Conservation (phyloP, 2,329 filamentous ascomycete species). For the Chaetomium sp. region DNA sequence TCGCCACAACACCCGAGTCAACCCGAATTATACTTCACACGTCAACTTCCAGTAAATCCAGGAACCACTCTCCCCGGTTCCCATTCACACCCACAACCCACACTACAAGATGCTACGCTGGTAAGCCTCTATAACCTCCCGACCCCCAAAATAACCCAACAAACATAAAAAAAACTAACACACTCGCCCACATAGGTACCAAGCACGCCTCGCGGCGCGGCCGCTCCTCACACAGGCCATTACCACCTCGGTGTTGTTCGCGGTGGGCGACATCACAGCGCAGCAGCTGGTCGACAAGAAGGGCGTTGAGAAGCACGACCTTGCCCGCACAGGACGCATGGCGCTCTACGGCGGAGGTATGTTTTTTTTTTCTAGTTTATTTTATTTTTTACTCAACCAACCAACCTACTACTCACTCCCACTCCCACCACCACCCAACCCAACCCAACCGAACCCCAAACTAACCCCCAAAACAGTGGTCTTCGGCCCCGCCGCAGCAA, state of each 20-base stretch:
- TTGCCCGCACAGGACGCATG: conserved; percentile 74
- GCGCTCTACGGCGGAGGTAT: conserved; percentile 74
- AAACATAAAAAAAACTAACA: background rate
- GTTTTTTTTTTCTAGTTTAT: conserved; percentile 39
- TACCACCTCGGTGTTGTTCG: conserved; percentile 90
- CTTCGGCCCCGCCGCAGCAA: conserved; percentile 85
- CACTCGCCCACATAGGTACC: conserved; percentile 65
- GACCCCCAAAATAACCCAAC: background rate
- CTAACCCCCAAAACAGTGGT: conserved; percentile 53
- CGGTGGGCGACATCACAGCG: conserved; percentile 84
- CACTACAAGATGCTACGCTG: conserved; percentile 22
- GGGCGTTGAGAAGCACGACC: conserved; percentile 75
- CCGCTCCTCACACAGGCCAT: conserved; percentile 89
- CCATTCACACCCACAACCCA: background rate
- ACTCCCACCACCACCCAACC: too few relatives aligned
- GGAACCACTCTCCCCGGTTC: background rate
- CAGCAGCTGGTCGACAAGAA: conserved; percentile 88
- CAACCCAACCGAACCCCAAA: background rate
- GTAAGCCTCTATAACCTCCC: conserved; percentile 10
- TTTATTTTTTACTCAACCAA: too few relatives aligned
- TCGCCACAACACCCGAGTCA: background rate
- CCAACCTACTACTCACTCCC: too few relatives aligned
- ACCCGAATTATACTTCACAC: background rate
- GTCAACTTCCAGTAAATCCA: background rate
- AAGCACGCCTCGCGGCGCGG: conserved; percentile 74